A percentile compares a stretch with the other conserved stretches of the same genome.
Conservation (phyloP, 2,329 filamentous ascomycete genomes). For the Cordyceps militaris region DNA sequence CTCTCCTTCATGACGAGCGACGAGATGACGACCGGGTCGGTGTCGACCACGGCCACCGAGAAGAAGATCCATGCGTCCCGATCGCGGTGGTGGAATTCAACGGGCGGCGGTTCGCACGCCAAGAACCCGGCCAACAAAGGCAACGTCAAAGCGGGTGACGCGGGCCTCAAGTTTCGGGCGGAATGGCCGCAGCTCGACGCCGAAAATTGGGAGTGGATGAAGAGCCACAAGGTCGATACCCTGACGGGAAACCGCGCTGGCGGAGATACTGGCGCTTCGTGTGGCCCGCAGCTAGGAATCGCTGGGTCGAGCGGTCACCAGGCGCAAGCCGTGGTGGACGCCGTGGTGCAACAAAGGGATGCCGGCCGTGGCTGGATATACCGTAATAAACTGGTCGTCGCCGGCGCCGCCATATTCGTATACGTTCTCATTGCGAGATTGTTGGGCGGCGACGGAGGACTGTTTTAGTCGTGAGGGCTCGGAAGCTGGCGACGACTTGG, state of each 20-base stretch:
- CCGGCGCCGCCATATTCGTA: conserved; percentile 62
- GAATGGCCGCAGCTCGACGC: conserved; percentile 88
- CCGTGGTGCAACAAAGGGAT: conserved; percentile 65
- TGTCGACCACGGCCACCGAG: conserved; percentile 70
- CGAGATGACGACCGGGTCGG: conserved; percentile 93
- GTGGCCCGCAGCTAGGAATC: conserved; percentile 52
- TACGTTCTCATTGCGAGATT: conserved; percentile 80
- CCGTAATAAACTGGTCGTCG: conserved; percentile 70
- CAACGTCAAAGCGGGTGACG: conserved; percentile 86
- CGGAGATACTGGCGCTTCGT: conserved; percentile 43
- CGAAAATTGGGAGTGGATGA: conserved; percentile 91
- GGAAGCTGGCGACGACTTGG: neutral
- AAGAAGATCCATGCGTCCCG: conserved; percentile 69
- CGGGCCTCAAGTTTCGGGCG: conserved; percentile 77
- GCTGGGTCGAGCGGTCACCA: conserved; percentile 53
- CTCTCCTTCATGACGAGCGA: conserved; percentile 98
- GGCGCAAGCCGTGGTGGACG: conserved; percentile 69
- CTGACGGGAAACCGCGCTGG: conserved; percentile 58
- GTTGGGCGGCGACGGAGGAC: conserved; percentile 42
- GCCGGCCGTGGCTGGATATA: conserved; percentile 77
- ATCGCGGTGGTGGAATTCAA: conserved; percentile 94
- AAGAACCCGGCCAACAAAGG: conserved; percentile 56
- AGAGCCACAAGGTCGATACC: conserved; percentile 70
- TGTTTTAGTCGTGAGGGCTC: neutral
- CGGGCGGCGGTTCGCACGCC: conserved; percentile 70